Base-by-base conservation (phyloP, 2,329 filamentous ascomycete species). In the Diaporthe batatas region DNA sequence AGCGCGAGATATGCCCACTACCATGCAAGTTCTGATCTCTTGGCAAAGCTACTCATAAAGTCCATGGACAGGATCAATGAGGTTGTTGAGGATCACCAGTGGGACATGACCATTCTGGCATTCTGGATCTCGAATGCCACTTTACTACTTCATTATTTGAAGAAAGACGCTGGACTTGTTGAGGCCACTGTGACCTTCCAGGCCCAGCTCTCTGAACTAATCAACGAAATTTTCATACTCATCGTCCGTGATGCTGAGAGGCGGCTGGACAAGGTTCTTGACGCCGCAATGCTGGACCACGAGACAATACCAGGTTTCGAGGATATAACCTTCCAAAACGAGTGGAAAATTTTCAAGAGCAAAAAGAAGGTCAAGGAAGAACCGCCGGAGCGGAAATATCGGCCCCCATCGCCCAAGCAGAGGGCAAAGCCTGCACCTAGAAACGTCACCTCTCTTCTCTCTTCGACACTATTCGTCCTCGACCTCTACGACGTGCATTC, bases 91-190 rank as follows among this genome's bases (percentile, higher is more conserved):
- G 90, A 90, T 74, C 92, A 96, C 79, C 96, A 99, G 80, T 98
- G 96, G 96, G 96, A 99, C 80, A 99, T 99, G 96, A 99, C 96
- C 0, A 98, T 99, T 76, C 86, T 99, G 49, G 96, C 96, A 2
- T 99, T 99, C 80, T 99, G 96, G 96, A 95, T 98, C 79, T 98
- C 96, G 1, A 99, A 99, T 81, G 95, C 94, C 11, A 99, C 96
- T 0, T 85, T 99, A 51, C 85, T 99, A n/a, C 86, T 98, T 69
- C 96, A 99, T 82, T 99, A 99, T 80, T 86, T 99, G 70, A 98
- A 98, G 81, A 99, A 99, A 83, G 96, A 99, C 78, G 85, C 89
- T 7, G 95, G 94, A 0, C 84, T 98, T 23, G 89, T 95, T 8
- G 89, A 92, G 79, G 92, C 93, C 11, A 98, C 96, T 0, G 89